Conservation (phyloP, 2,329 filamentous ascomycete species). For the Myriosclerotinia scirpicola region DNA sequence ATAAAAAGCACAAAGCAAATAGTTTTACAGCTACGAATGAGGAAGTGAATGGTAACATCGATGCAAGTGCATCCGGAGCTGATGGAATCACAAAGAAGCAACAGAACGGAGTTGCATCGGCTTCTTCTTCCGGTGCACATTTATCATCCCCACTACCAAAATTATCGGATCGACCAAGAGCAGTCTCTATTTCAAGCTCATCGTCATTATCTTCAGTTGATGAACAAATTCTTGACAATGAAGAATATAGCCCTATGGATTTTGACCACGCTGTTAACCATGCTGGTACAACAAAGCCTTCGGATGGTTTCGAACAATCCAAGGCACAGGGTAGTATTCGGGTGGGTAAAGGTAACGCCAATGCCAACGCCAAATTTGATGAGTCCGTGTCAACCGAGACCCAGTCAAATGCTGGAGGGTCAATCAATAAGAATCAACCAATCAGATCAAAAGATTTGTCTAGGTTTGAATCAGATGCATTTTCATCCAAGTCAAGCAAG, state of each 20-base stretch:
- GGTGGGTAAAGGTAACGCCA: slow-evolving; percentile 24
- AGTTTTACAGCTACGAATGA: slow-evolving; percentile 28
- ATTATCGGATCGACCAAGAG: slow-evolving; percentile 26
- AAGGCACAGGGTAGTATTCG: slow-evolving; percentile 20
- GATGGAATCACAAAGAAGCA: slow-evolving; percentile 13
- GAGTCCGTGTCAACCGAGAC: slow-evolving; percentile 36
- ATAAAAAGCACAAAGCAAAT: slow-evolving; percentile 36
- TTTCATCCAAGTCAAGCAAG: slow-evolving; percentile 30
- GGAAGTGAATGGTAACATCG: slow-evolving; percentile 29
- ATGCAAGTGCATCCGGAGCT: slow-evolving; percentile 19
- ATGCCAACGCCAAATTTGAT: slow-evolving; percentile 32
- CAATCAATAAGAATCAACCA: slow-evolving; percentile 33
- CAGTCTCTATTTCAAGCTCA: slow-evolving; percentile 39
- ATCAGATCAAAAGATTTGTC: slow-evolving; percentile 31
- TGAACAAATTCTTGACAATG: slow-evolving; percentile 34
- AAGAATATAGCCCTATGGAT: slow-evolving; percentile 23
- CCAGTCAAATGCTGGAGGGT: slow-evolving; percentile 26
- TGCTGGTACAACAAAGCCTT: slow-evolving; percentile 21
- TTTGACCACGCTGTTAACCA: slow-evolving; percentile 23
- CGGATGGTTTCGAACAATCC: slow-evolving; percentile 13
- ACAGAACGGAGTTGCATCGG: slow-evolving; percentile 19
- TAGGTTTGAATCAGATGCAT: slow-evolving; percentile 36
- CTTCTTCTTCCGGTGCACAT: slow-evolving; percentile 1
- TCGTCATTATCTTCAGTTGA: slow-evolving; percentile 44
- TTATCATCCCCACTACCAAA: slow-evolving; percentile 18